A percentile compares a stretch with the other conserved stretches of the same genome.
Conservation (phyloP, 2,329 filamentous ascomycete genomes). For the Sodiomyces alkalinus region DNA sequence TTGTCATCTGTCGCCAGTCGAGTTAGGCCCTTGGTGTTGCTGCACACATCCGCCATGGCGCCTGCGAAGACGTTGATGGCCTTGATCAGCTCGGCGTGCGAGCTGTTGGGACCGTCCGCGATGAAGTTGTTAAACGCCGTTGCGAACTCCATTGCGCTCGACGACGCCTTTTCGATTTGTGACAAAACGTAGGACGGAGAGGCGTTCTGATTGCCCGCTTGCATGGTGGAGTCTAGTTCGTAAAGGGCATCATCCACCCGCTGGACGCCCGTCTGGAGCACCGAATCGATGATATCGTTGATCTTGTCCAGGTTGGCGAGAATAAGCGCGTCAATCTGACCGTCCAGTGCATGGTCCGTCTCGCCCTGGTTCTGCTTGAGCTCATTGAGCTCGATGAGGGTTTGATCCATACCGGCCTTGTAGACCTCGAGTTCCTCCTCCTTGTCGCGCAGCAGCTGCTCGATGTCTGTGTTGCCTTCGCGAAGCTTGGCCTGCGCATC, state of each 20-base stretch:
- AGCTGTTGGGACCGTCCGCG: conserved; percentile 83
- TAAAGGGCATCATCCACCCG: conserved; percentile 94
- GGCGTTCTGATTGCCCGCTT: conserved; percentile 95
- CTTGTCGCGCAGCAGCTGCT: conserved; percentile 76
- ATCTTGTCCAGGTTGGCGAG: conserved; percentile 82
- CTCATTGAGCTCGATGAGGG: conserved; percentile 82
- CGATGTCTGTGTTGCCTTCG: conserved; percentile 73
- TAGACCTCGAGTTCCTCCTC: conserved; percentile 97
- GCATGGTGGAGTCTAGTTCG: conserved; percentile 94
- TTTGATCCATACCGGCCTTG: conserved; percentile 96
- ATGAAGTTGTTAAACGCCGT: conserved; percentile 98
- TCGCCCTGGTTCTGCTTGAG: conserved; percentile 61
- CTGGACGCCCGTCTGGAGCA: conserved; percentile 81
- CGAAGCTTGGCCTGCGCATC: conserved; percentile 64
- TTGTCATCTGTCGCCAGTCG: conserved; percentile 91
- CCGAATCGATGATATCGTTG: conserved; percentile 94
- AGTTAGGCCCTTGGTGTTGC: conserved; percentile 89
- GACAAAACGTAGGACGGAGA: conserved; percentile 89
- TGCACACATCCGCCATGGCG: conserved; percentile 82
- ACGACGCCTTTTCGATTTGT: conserved; percentile 91
- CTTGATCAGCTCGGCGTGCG: conserved; percentile 82
- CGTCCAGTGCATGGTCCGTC: conserved; percentile 68
- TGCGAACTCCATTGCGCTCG: conserved; percentile 91
- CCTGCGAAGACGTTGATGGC: conserved; percentile 82
- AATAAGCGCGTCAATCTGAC: conserved; percentile 80